A percentile compares a stretch with the other conserved stretches of the same genome.
phyloP scores from a whole-genome alignment of 768 basidiomycete species.

The Calocera cornea region DNA sequence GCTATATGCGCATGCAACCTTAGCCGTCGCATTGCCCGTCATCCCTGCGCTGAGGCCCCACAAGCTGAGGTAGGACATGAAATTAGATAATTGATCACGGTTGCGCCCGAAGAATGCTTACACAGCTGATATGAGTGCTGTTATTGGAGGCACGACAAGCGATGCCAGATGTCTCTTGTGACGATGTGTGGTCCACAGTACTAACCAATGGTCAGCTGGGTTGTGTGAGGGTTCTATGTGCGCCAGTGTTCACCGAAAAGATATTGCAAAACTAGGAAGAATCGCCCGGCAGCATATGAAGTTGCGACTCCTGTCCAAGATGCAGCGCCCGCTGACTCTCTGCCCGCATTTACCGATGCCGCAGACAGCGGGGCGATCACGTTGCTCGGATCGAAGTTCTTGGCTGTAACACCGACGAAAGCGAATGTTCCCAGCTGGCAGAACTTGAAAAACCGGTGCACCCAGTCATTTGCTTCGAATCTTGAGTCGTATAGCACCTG shows the following conservation, averaged over 20 bases:
- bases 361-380: not conserved
- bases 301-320: not conserved
- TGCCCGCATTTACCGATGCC: not conserved
- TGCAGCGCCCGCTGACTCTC: not conserved
- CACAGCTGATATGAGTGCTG: not conserved
- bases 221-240: not conserved
- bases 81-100: not conserved
- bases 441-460: constrained; percentile 9
- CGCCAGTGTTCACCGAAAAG: not conserved
- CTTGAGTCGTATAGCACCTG: constrained; percentile 8
- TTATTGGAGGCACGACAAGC: not conserved
- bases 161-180: not conserved
- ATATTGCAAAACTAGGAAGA: constrained; percentile 5
- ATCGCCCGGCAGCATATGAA: not conserved
- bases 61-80: not conserved
- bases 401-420: not conserved
- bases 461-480: constrained; percentile 7
- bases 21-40: not conserved
- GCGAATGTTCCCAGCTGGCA: constrained; percentile 1
- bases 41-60: not conserved
- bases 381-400: constrained; percentile 6
- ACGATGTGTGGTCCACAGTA: not conserved
- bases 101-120: not conserved
- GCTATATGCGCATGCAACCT: not conserved
- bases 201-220: not conserved